Evolutionary conservation across 768 basidiomycete genomes (phyloP), one percentile per base, ranked within the genome.

Genomic region (Mycena haematopus): DNA sequence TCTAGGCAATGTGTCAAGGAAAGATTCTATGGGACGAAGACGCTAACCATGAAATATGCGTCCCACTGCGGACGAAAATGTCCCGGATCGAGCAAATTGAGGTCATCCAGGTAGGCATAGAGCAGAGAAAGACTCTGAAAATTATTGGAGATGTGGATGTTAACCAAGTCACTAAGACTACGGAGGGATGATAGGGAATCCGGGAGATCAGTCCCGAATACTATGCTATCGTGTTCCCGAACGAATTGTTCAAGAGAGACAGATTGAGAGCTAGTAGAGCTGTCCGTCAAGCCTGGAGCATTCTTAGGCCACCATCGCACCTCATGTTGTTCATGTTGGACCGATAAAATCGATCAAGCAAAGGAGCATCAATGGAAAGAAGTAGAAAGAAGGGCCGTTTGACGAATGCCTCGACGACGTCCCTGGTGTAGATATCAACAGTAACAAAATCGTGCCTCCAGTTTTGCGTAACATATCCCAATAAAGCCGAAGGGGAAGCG

Each of bases 351-450:
- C 96, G 82, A 46, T 84, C 78, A 45, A 86, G 74, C 33, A 96
- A 70, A 0, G 95, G 95, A 0, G 93, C 96, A 65, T 98, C 95
- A 31, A 95, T 82, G 50, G 78, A 84, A 47, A 97, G 77, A 24
- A 99, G 82, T 72, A 98, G 78, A 73, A 97, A 95, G 74, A 95
- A 99, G 0, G 97, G 97, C 19, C 97, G 80, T 70, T 88, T 95
- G 36, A 85, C 73, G 71, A 97, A 98, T 52, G 81, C 76, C 62
- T 84, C 83, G 36, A 99, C 78, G 17, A 86, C 75, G 3, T 80
- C 76, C 29, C 77, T 76, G 1, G 84, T 86, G 44, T 73, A 71
- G 22, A 96, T 74, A 71, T 93, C 90, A n/a, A 79, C 74, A 0
- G 95, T 96, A 31, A 98, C 94, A 68, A 89, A 94, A 69, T 92